Base-by-base conservation (phyloP, 2,329 filamentous ascomycete genomes). In the Hypoxylon sp. region DNA sequence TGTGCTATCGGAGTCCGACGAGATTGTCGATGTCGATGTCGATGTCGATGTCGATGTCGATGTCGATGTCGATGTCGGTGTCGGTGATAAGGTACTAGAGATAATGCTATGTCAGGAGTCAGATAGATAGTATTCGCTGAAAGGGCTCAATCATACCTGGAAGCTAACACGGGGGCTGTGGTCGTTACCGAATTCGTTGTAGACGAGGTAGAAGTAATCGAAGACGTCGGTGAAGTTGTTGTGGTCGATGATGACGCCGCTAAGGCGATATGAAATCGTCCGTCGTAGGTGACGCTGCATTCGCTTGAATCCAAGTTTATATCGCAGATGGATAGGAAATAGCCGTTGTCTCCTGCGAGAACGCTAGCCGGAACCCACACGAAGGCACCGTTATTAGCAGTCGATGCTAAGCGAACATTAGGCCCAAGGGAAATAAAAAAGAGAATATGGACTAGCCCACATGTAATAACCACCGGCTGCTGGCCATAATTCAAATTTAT, bases 281-380 rank as follows among this genome's bases (percentile, higher is more conserved):
- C 20, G 15, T 24, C 13, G 2, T 7, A 46, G 4, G 41, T 46
- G 20, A 44, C 41, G 15, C 41, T 46, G 6, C 43, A 46, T 46
- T 46, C 43, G n/a, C 43, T 26, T n/a, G 20, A 6, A 20, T 46
- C 43, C 15, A 24, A 2, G 10, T 8, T 24, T 22, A 44, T 11
- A 13, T 46, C 43, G 43, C 43, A 46, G 3, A 46, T 26, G 6
- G 43, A 46, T 46, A 46, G 8, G 39, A 19, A 44, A 19, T 44
- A 44, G 41, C 24, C 41, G 8, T 44, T 11, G 13, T 44, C 41
- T 22, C 41, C 19, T 13, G 41, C 41, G 8, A 44, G 15, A 22
- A 44, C 41, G 13, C 41, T 44, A 2, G 19, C 41, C 2, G 41
- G 20, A 11, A 24, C 24, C 19, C 19, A 44, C 3, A 24, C 6